These are phyloP conservation scores for Hypomontagnella monticulosa DNA, from an alignment of 495 filamentous ascomycete species.

Conservation along the genomic window DNA sequence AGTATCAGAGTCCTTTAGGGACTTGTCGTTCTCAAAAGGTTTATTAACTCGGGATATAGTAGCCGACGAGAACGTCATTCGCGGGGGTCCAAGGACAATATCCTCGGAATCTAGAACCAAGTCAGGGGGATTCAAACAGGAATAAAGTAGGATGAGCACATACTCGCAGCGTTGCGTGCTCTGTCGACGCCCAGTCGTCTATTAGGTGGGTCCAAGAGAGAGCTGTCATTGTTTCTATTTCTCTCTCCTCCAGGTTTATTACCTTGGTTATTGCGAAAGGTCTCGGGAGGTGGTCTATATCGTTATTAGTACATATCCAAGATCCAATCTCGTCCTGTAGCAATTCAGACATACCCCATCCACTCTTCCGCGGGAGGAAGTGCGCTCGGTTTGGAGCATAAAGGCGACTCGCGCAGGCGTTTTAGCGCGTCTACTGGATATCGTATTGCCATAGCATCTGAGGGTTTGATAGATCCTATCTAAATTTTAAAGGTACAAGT, in stretches of 20 bases:
- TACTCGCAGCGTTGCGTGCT: slow-evolving; percentile 65
- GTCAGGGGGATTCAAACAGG: slow-evolving; percentile 30
- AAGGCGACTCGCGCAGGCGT: slow-evolving; percentile 79
- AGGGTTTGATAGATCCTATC: background rate
- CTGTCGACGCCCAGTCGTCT: slow-evolving; percentile 70
- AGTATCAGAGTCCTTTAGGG: slow-evolving; percentile 60
- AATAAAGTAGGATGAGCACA: slow-evolving; percentile 28
- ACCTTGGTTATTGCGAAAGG: slow-evolving; percentile 50
- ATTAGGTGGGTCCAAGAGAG: slow-evolving; percentile 57
- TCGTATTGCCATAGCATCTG: slow-evolving; percentile 61
- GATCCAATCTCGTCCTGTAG: background rate
- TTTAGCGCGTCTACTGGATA: slow-evolving; percentile 85
- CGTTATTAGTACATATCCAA: slow-evolving; percentile 28
- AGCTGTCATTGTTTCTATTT: slow-evolving; percentile 52
- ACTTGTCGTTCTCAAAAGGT: slow-evolving; percentile 61
- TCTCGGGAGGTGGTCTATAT: slow-evolving; percentile 55
- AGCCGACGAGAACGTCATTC: slow-evolving; percentile 85
- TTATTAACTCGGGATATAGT: slow-evolving; percentile 66
- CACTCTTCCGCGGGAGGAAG: slow-evolving; percentile 94
- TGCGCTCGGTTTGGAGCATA: slow-evolving; percentile 80
- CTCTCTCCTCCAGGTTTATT: slow-evolving; percentile 55
- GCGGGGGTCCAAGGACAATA: slow-evolving; percentile 88
- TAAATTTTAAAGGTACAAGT: background rate
- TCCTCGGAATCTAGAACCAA: slow-evolving; percentile 69
- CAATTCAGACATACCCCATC: slow-evolving; percentile 82